Evolutionary conservation across 2,329 filamentous ascomycete species (phyloP).

Genomic region (Fusarium euwallaceae): DNA sequence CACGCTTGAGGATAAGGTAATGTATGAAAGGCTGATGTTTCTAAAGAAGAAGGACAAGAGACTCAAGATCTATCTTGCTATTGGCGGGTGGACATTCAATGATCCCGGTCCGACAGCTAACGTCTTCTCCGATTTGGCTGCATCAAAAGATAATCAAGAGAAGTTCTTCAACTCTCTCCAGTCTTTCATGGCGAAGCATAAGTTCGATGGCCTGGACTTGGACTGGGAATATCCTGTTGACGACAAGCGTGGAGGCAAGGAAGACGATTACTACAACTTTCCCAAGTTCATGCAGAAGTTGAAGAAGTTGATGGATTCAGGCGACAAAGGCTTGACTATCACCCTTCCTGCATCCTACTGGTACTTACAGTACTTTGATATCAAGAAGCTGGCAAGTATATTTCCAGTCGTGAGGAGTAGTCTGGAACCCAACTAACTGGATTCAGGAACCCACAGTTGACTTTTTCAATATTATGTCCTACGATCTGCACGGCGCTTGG

Average conservation of each 20-base stretch:
- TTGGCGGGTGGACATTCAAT: slow-evolving; percentile 59
- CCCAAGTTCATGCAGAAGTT: slow-evolving; percentile 35
- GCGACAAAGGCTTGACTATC: slow-evolving; percentile 8
- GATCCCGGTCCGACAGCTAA: slow-evolving; percentile 49
- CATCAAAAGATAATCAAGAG: neutral
- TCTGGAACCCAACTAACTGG: neutral
- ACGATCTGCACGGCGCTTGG: slow-evolving; percentile 23
- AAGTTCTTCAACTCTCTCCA: slow-evolving; percentile 16
- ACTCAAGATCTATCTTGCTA: slow-evolving; percentile 54
- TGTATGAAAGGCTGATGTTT: neutral
- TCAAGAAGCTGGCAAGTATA: slow-evolving; percentile 24
- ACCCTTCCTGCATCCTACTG: slow-evolving; percentile 43
- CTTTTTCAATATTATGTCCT: slow-evolving; percentile 5
- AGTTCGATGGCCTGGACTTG: slow-evolving; percentile 45
- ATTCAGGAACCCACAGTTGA: neutral
- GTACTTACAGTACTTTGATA: slow-evolving; percentile 49
- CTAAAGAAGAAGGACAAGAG: slow-evolving; percentile 48
- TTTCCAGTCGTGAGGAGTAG: too few relatives aligned
- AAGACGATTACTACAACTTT: slow-evolving; percentile 53
- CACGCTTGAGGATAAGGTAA: neutral
- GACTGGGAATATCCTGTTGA: slow-evolving; percentile 50
- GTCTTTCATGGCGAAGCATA: slow-evolving; percentile 27
- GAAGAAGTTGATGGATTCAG: slow-evolving; percentile 42
- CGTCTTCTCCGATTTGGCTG: slow-evolving; percentile 39
- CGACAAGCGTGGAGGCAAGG: slow-evolving; percentile 53